These are phyloP conservation scores for Primulina tabacum DNA, from an alignment of 257 asterid genomes.

Conservation along the genomic window DNA sequence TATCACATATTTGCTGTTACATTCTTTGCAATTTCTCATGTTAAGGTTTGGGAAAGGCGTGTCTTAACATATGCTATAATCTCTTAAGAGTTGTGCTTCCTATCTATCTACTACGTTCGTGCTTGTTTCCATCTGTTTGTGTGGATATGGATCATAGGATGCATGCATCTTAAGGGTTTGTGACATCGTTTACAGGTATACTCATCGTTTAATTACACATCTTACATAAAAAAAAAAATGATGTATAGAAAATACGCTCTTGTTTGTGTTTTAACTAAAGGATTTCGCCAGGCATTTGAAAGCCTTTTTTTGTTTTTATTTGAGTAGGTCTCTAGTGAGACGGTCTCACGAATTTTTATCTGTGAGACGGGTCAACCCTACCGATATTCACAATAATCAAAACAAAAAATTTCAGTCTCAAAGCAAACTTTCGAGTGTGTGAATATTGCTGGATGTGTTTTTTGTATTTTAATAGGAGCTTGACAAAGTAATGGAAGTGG, in stretches of 20 bases:
- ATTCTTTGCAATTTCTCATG: constrained; percentile 1
- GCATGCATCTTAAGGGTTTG: neutral
- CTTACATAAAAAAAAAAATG: no score
- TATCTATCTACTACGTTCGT: neutral
- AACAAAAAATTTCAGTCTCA: neutral
- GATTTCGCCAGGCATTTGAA: neutral
- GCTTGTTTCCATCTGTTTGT: constrained; percentile 5
- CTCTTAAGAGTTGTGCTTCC: neutral
- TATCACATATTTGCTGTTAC: constrained; percentile 13
- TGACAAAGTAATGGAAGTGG: constrained; percentile 56
- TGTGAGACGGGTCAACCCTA: no score
- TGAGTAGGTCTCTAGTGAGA: no score
- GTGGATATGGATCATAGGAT: neutral
- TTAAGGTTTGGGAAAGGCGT: neutral
- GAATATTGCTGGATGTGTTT: constrained; percentile 15
- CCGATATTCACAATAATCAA: no score
- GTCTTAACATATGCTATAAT: neutral
- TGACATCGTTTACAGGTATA: neutral
- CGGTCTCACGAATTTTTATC: no score
- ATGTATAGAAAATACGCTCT: neutral
- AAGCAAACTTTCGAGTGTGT: neutral
- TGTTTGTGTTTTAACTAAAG: neutral
- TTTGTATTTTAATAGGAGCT: constrained; percentile 40
- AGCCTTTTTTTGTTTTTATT: neutral
- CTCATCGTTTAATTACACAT: neutral